These are phyloP conservation scores for Gentiana dahurica DNA, from an alignment of 257 asterid genomes.

Conservation along the genomic window DNA sequence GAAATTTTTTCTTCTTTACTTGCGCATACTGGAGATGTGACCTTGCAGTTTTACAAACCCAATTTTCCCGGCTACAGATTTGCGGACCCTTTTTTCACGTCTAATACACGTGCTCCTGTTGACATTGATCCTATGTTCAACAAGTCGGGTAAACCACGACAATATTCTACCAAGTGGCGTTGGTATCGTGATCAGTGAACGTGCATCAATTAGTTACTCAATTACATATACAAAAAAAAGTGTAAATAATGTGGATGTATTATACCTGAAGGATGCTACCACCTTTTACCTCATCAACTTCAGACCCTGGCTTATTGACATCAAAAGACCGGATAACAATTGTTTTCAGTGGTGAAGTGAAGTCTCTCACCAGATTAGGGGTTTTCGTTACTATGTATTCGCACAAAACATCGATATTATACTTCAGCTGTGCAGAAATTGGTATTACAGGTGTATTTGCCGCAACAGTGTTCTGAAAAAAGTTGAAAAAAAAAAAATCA, in stretches of 20 bases:
- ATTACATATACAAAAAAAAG: too few species aligned
- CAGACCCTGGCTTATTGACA: slow-evolving; percentile 14
- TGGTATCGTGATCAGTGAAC: too few species aligned
- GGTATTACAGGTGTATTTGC: slow-evolving; percentile 10
- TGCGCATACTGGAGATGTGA: slow-evolving; percentile 95
- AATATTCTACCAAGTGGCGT: background rate
- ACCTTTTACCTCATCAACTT: slow-evolving; percentile 8
- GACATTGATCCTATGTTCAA: slow-evolving; percentile 39
- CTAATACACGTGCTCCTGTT: slow-evolving; percentile 76
- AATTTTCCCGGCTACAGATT: too few species aligned
- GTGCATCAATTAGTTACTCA: too few species aligned
- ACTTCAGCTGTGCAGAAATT: slow-evolving; percentile 15
- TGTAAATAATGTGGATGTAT: too few species aligned
- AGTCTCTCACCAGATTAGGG: slow-evolving; percentile 6
- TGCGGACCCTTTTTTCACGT: slow-evolving; percentile 79
- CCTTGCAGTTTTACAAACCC: too few species aligned
- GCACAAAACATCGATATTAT: slow-evolving; percentile 10
- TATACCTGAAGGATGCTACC: slow-evolving; percentile 12
- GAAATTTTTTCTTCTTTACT: slow-evolving; percentile 91
- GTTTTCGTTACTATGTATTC: slow-evolving; percentile 9
- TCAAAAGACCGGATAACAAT: slow-evolving; percentile 13
- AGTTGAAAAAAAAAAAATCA: background rate
- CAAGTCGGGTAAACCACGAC: background rate
- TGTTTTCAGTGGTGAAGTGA: slow-evolving; percentile 10
- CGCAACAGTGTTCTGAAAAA: slow-evolving; percentile 10